Conservation (phyloP, 2,329 filamentous ascomycete genomes). For the Penicillium freii region DNA sequence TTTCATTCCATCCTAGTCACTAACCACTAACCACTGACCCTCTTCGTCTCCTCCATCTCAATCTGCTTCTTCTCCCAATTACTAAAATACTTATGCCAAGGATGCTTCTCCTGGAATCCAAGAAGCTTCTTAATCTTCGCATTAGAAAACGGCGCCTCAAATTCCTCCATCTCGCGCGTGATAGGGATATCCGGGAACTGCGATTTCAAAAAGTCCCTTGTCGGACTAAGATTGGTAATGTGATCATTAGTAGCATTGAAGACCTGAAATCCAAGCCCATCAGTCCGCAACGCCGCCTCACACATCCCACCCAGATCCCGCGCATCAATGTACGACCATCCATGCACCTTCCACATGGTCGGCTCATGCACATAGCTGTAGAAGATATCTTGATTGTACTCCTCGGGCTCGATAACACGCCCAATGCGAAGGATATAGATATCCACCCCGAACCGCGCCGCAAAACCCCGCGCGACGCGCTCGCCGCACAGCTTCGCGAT, state of each 20-base stretch:
- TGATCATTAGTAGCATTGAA: conserved; percentile 64
- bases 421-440: conserved; percentile 63
- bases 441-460: conserved; percentile 54
- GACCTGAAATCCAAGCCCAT: conserved; percentile 58
- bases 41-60: neutral
- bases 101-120: conserved; percentile 58
- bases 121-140: conserved; percentile 58
- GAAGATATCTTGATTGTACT: conserved; percentile 55
- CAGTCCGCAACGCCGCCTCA: conserved; percentile 51
- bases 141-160: conserved; percentile 61
- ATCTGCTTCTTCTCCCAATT: conserved; percentile 17
- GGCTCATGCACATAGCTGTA: conserved; percentile 53
- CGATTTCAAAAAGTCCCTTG: conserved; percentile 52
- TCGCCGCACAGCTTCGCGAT: conserved; percentile 61
- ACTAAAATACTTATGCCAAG: conserved; percentile 19
- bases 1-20: neutral
- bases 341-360: conserved; percentile 55
- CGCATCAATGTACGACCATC: conserved; percentile 63
- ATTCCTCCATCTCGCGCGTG: conserved; percentile 56
- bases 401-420: conserved; percentile 61
- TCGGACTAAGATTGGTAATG: conserved; percentile 53
- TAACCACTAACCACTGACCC: neutral
- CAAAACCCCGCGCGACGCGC: conserved; percentile 56
- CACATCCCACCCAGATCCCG: conserved; percentile 62
- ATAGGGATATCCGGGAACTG: conserved; percentile 51